Percentiles rank a stretch among this genome's conserved stretches.
Evolutionary conservation across 2,329 filamentous ascomycete genomes (phyloP).

Genomic region (Colletotrichum tanaceti): DNA sequence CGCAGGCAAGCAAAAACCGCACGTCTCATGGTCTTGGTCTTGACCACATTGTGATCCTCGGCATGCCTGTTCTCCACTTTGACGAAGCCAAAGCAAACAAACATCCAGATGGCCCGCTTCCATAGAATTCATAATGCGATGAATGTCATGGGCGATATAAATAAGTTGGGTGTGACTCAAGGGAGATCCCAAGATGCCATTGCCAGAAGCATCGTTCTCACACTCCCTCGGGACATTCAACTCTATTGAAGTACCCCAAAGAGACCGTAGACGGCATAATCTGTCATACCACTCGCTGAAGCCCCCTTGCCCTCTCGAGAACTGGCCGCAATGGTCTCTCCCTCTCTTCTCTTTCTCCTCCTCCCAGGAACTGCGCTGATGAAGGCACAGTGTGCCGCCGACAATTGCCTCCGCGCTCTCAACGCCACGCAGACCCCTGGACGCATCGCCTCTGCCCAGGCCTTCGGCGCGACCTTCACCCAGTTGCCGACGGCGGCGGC

Average conservation of each 20-base stretch:
- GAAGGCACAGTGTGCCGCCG: slow-evolving; percentile 45
- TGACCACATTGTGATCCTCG: neutral
- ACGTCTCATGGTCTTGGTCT: neutral
- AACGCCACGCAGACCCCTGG: slow-evolving; percentile 49
- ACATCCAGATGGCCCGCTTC: neutral
- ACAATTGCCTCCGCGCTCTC: slow-evolving; percentile 52
- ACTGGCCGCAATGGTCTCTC: neutral
- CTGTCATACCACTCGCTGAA: neutral
- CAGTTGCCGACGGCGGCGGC: neutral
- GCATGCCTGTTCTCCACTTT: neutral
- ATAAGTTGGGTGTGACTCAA: neutral
- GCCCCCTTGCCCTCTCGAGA: neutral
- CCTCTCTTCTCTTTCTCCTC: neutral
- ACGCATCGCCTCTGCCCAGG: slow-evolving; percentile 46
- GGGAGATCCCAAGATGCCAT: neutral
- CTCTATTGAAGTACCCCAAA: neutral
- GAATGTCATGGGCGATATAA: neutral
- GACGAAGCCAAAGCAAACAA: neutral
- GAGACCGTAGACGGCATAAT: neutral
- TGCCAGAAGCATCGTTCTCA: neutral
- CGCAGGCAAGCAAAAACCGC: neutral
- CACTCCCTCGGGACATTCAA: neutral
- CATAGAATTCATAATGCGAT: neutral
- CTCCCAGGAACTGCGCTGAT: neutral
- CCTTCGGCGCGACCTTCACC: slow-evolving; percentile 14